A percentile compares a stretch with the other conserved stretches of the same genome.
These are phyloP conservation scores for Porpolomopsis calyptriformis DNA, from an alignment of 768 basidiomycete species.

Conservation along the genomic window DNA sequence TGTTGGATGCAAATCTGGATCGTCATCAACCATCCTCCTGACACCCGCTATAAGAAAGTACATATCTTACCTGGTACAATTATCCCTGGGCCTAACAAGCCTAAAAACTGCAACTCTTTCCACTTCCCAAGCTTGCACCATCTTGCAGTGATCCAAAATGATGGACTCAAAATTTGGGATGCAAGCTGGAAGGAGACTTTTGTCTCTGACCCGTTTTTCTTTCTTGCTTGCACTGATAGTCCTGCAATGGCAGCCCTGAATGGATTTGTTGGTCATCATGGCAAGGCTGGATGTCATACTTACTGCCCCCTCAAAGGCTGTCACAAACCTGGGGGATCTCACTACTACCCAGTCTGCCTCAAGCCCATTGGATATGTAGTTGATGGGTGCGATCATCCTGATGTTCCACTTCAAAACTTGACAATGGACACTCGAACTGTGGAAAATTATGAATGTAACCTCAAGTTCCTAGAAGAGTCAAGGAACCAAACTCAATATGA, in stretches of 20 bases:
- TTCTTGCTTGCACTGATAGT: constrained; percentile 23
- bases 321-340: constrained; percentile 16
- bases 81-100: constrained; percentile 30
- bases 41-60: constrained; percentile 20
- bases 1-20: constrained; percentile 31
- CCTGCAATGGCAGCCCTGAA: constrained; percentile 22
- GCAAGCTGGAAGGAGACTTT: neutral
- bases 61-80: constrained; percentile 22
- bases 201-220: constrained; percentile 13
- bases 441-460: constrained; percentile 7
- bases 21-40: constrained; percentile 19
- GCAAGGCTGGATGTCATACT: constrained; percentile 25
- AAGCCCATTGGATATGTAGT: constrained; percentile 18
- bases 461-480: constrained; percentile 13
- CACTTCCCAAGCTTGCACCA: constrained; percentile 24
- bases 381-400: constrained; percentile 14
- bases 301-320: constrained; percentile 21
- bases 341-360: constrained; percentile 26
- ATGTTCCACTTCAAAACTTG: constrained; percentile 14
- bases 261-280: constrained; percentile 28
- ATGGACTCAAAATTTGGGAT: constrained; percentile 22
- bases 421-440: neutral
- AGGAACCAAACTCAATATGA: constrained; percentile 16
- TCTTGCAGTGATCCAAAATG: constrained; percentile 23
- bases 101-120: constrained; percentile 26